Percentiles rank a stretch among this genome's conserved stretches.
These are phyloP conservation scores for Larix kaempferi DNA, from an alignment of 75 land plant species.

Conservation along the genomic window DNA sequence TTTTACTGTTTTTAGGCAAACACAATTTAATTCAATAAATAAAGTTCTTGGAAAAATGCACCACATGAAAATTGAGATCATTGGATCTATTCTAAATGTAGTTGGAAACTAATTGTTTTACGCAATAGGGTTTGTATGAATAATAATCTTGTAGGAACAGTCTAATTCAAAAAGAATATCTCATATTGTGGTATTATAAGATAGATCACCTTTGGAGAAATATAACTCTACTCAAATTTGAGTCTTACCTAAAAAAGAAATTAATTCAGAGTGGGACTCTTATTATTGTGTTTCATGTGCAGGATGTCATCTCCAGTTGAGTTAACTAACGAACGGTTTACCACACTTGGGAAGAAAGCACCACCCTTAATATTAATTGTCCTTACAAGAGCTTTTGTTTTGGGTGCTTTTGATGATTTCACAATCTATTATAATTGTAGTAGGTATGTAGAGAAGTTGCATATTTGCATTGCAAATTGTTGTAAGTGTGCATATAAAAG, in stretches of 20 bases:
- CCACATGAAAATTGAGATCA: no score
- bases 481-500: background rate
- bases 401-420: constrained; percentile 64
- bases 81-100: no score
- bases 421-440: constrained; percentile 54
- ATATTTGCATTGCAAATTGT: background rate
- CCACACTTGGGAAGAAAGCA: constrained; percentile 14
- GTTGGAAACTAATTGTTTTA: no score
- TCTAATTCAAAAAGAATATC: background rate
- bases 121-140: no score
- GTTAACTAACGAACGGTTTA: background rate
- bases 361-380: constrained; percentile 27
- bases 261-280: background rate
- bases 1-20: no score
- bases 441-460: constrained; percentile 25
- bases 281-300: background rate
- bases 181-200: background rate
- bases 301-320: constrained; percentile 3
- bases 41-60: no score
- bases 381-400: constrained; percentile 49
- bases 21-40: no score
- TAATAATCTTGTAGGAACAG: no score
- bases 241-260: background rate
- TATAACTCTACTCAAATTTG: background rate
- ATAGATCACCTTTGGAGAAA: background rate